phyloP scores from a whole-genome alignment of 129 eudicot genomes.

The carrot (Daucus carota) region DNA sequence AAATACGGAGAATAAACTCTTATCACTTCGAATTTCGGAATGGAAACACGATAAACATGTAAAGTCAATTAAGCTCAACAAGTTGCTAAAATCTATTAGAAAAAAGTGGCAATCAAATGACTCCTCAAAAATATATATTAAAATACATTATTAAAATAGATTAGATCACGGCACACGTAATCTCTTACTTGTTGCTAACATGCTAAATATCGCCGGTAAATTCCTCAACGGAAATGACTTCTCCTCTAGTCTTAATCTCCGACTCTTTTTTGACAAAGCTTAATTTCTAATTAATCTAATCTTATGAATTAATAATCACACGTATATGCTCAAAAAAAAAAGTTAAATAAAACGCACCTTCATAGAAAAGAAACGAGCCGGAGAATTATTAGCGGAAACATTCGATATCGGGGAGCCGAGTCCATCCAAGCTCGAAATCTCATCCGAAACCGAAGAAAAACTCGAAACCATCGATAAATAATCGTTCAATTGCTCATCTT shows the following conservation, averaged over 20 bases:
- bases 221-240: background rate
- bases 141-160: background rate
- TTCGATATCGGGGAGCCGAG: conserved; percentile 31
- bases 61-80: background rate
- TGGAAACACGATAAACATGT: too few relatives aligned
- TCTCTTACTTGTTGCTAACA: background rate
- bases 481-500: conserved; percentile 40
- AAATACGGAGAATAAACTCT: too few relatives aligned
- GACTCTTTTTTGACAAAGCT: too few relatives aligned
- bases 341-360: conserved; percentile 3
- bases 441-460: conserved; percentile 44
- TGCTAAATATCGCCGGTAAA: background rate
- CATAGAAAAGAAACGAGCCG: conserved; percentile 15
- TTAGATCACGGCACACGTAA: background rate
- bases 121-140: background rate
- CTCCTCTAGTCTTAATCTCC: background rate
- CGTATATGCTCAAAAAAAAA: too few relatives aligned
- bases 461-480: conserved; percentile 53
- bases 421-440: conserved; percentile 29
- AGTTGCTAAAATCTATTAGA: background rate
- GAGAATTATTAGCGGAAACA: conserved; percentile 16
- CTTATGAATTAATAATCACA: background rate
- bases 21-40: too few relatives aligned
- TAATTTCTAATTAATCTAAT: background rate
- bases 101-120: background rate